Percentiles rank a stretch among this genome's conserved stretches.
Evolutionary conservation across 192 early-diverging fungal species (phyloP).

Genomic region (Coemansia sp.): DNA sequence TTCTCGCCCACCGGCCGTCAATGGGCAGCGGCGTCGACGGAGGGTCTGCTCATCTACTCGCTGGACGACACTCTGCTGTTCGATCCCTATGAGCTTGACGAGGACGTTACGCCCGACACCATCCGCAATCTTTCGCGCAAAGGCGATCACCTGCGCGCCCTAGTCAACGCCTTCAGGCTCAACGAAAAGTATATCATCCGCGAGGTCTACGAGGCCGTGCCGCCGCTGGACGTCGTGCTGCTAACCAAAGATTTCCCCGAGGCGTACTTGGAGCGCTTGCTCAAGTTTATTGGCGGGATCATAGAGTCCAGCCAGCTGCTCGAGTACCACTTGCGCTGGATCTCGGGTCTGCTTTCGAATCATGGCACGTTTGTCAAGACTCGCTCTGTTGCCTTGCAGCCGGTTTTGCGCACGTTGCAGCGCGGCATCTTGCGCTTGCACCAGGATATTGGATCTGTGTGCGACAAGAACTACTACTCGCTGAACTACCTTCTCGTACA

Average conservation of each 20-base stretch:
- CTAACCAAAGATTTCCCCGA: conserved; percentile 81
- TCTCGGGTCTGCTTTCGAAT: conserved; percentile 69
- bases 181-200: conserved; percentile 83
- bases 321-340: conserved; percentile 90
- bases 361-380: conserved; percentile 79
- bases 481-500: conserved; percentile 43
- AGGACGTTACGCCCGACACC: conserved; percentile 92
- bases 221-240: conserved; percentile 72
- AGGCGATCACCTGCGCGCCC: conserved; percentile 82
- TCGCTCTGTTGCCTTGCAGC: conserved; percentile 64
- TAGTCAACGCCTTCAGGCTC: conserved; percentile 93
- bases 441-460: conserved; percentile 54
- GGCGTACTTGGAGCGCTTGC: conserved; percentile 84
- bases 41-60: conserved; percentile 95
- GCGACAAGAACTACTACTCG: conserved; percentile 53
- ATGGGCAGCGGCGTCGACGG: conserved; percentile 96
- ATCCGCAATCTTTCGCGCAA: conserved; percentile 75
- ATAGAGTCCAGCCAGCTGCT: conserved; percentile 84
- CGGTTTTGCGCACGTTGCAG: conserved; percentile 81
- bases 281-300: conserved; percentile 79
- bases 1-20: conserved; percentile 95
- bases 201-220: conserved; percentile 79
- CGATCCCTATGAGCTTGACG: conserved; percentile 98
- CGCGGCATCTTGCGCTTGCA: conserved; percentile 64
- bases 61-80: conserved; percentile 92